These are phyloP conservation scores for Coprinopsis marcescibilis DNA, from an alignment of 768 basidiomycete species.

Conservation along the genomic window DNA sequence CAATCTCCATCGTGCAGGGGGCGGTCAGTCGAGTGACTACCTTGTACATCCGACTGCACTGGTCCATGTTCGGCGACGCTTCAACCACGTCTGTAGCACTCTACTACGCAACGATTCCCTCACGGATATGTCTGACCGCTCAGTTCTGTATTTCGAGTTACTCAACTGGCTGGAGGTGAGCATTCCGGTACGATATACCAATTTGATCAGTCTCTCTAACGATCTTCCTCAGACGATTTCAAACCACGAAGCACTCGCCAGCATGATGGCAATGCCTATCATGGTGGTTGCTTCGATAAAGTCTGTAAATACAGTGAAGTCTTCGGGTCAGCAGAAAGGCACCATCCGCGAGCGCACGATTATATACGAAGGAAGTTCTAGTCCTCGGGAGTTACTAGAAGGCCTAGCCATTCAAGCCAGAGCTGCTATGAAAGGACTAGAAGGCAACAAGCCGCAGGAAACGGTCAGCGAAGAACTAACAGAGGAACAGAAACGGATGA, in stretches of 20 bases:
- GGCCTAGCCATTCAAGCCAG: conserved; percentile 89
- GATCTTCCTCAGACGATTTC: conserved; percentile 67
- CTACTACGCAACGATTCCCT: conserved; percentile 89
- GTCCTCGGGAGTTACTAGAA: conserved; percentile 88
- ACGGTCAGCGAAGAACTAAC: conserved; percentile 61
- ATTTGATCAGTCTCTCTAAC: conserved; percentile 7
- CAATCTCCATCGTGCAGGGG: conserved; percentile 66
- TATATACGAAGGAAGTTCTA: conserved; percentile 85
- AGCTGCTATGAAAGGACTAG: conserved; percentile 84
- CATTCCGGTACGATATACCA: neutral
- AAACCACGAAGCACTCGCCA: conserved; percentile 86
- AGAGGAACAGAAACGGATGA: conserved; percentile 88
- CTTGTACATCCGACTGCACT: conserved; percentile 88
- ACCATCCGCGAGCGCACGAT: conserved; percentile 75
- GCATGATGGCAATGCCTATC: conserved; percentile 96
- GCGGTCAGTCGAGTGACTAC: conserved; percentile 82
- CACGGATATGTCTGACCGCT: conserved; percentile 89
- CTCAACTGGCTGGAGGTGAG: conserved; percentile 89
- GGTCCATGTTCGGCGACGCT: conserved; percentile 85
- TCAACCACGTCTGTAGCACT: conserved; percentile 82
- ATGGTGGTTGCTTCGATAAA: conserved; percentile 78
- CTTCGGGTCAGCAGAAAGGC: conserved; percentile 33
- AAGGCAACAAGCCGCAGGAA: conserved; percentile 51
- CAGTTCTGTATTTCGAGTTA: conserved; percentile 79
- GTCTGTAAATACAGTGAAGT: conserved; percentile 52